Conservation (phyloP, 768 basidiomycete species). For the Lactarius tabidus region DNA sequence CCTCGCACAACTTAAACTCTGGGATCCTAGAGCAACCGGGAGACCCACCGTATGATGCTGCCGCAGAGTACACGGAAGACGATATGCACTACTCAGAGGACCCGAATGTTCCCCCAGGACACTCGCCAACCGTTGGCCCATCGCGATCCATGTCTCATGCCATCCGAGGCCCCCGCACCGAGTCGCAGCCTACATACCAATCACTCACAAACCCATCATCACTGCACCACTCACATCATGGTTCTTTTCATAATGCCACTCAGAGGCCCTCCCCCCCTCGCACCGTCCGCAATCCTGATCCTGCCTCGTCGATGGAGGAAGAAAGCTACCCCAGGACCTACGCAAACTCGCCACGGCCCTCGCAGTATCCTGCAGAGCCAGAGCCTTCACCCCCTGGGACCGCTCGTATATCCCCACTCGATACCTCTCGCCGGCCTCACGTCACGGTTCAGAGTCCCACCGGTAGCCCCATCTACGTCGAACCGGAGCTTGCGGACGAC, state of each 20-base stretch:
- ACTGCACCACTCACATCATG: conserved; percentile 18
- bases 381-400: neutral
- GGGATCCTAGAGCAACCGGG: neutral
- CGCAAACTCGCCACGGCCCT: neutral
- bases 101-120: conserved; percentile 16
- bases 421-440: conserved; percentile 12
- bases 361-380: neutral
- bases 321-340: neutral
- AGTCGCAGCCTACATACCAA: conserved; percentile 24
- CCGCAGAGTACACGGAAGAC: conserved; percentile 6
- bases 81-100: conserved; percentile 18
- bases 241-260: conserved; percentile 12
- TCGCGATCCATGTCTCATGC: conserved; percentile 13
- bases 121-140: neutral
- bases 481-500: conserved; percentile 16
- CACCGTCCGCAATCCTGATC: conserved; percentile 26
- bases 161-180: conserved; percentile 17
- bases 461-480: conserved; percentile 16
- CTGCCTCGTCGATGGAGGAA: conserved; percentile 14
- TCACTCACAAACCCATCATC: conserved; percentile 19
- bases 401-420: conserved; percentile 1
- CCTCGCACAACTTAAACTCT: neutral
- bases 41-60: conserved; percentile 18
- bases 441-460: conserved; percentile 24
- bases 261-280: conserved; percentile 20